These are phyloP conservation scores for Roridomyces roridus DNA, from an alignment of 768 basidiomycete genomes.

Conservation along the genomic window DNA sequence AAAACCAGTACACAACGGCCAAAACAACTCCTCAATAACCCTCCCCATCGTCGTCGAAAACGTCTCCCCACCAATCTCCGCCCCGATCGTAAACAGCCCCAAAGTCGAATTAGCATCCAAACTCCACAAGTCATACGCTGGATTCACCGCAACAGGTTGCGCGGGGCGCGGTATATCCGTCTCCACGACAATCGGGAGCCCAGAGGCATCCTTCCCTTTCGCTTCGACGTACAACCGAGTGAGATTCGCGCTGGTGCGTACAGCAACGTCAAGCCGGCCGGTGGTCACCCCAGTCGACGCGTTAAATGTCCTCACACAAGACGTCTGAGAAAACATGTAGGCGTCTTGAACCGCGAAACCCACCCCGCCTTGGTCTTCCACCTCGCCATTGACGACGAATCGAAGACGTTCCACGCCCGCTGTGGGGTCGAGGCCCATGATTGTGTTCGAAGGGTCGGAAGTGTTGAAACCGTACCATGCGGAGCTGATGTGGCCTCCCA, in stretches of 20 bases:
- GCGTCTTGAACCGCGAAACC: conserved; percentile 2
- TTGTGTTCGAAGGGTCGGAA: neutral
- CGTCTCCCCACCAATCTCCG: too few relatives aligned
- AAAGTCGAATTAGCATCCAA: too few relatives aligned
- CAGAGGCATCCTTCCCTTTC: neutral
- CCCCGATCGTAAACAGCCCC: too few relatives aligned
- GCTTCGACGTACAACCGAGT: neutral
- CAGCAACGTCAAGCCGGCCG: neutral
- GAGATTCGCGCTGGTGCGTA: neutral
- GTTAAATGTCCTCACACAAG: neutral
- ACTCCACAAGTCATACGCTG: neutral
- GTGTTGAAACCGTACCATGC: neutral
- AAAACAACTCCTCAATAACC: too few relatives aligned
- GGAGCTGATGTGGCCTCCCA: neutral
- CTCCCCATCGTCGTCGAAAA: too few relatives aligned
- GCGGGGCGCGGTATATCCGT: neutral
- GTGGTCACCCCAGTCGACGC: neutral
- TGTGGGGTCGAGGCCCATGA: neutral
- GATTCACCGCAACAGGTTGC: neutral
- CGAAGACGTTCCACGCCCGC: neutral
- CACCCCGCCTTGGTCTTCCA: conserved; percentile 6
- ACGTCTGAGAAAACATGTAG: neutral
- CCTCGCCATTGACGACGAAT: neutral
- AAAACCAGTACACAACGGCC: too few relatives aligned
- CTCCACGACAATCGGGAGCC: neutral